Percentiles rank a stretch among this genome's conserved stretches.
Conservation (phyloP, 495 filamentous ascomycete species). For the Podospora anserina region DNA sequence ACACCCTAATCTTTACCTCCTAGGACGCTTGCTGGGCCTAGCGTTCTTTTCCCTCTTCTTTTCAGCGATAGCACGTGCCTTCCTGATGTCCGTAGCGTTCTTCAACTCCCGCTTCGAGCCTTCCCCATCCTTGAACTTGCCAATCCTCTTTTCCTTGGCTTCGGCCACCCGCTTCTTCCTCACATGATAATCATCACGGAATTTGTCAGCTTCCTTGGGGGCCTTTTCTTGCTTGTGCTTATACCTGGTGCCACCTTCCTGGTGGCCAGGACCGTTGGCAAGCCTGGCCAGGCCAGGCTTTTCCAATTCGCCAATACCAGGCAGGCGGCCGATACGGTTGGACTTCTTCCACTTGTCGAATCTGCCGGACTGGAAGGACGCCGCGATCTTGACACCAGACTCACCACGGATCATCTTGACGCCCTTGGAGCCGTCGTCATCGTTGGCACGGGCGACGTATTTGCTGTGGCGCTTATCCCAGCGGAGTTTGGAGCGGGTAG, state of each 20-base stretch:
- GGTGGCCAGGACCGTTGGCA: conserved; percentile 53
- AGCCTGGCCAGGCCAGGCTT: conserved; percentile 57
- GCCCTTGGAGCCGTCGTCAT: conserved; percentile 88
- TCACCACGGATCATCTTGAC: conserved; percentile 83
- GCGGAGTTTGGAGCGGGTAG: conserved; percentile 68
- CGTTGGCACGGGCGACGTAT: conserved; percentile 85
- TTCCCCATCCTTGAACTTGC: conserved; percentile 62
- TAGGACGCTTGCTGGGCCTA: conserved; percentile 67
- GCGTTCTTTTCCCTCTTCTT: conserved; percentile 78
- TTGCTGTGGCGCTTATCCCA: conserved; percentile 98
- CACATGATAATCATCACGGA: conserved; percentile 80
- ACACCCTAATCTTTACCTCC: conserved; percentile 25
- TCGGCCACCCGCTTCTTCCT: conserved; percentile 86
- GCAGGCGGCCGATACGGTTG: conserved; percentile 73
- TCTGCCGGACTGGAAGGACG: conserved; percentile 85
- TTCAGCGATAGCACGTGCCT: conserved; percentile 71
- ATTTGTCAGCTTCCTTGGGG: conserved; percentile 89
- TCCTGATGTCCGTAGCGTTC: conserved; percentile 78
- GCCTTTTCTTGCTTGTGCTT: conserved; percentile 80
- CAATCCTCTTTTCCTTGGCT: conserved; percentile 78
- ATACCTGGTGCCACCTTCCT: conserved; percentile 53
- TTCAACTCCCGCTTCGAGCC: conserved; percentile 73
- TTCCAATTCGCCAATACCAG: conserved; percentile 79
- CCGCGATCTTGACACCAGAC: conserved; percentile 91
- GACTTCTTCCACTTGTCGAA: conserved; percentile 88